Percentiles rank a stretch among this genome's conserved stretches.
These are phyloP conservation scores for Immersiporthe knoxdaviesiana DNA, from an alignment of 2,329 filamentous ascomycete genomes.

Conservation along the genomic window DNA sequence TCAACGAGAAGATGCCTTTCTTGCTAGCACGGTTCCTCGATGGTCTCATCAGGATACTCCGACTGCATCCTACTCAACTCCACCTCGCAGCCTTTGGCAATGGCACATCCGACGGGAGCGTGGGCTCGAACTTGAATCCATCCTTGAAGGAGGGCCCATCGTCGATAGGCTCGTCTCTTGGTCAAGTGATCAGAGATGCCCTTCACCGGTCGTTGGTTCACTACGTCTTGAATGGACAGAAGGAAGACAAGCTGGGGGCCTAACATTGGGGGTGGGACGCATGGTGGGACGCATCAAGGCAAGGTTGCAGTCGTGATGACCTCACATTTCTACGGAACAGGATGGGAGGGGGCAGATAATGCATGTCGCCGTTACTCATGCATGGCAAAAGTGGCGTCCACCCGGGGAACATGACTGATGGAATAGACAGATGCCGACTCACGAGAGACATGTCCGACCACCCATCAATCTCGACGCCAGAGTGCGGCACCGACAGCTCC, in stretches of 20 bases:
- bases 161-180: background rate
- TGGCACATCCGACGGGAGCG: background rate
- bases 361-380: background rate
- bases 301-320: background rate
- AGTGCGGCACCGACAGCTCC: slow-evolving; percentile 12
- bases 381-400: background rate
- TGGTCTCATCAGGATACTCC: background rate
- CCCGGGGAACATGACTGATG: background rate
- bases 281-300: no score
- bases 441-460: background rate
- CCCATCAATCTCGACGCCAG: background rate
- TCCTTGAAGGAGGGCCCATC: background rate
- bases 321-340: background rate
- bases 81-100: background rate
- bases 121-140: background rate
- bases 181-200: slow-evolving; percentile 18
- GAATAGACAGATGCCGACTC: background rate
- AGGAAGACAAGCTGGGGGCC: background rate
- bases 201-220: background rate
- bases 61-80: background rate
- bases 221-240: background rate
- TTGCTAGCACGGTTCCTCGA: no score
- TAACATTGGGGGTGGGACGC: background rate
- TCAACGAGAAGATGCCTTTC: no score
- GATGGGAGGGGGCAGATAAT: background rate